Conservation (phyloP, 1,284 basidiomycete genomes). For the Cutaneotrichosporon cutaneum region DNA sequence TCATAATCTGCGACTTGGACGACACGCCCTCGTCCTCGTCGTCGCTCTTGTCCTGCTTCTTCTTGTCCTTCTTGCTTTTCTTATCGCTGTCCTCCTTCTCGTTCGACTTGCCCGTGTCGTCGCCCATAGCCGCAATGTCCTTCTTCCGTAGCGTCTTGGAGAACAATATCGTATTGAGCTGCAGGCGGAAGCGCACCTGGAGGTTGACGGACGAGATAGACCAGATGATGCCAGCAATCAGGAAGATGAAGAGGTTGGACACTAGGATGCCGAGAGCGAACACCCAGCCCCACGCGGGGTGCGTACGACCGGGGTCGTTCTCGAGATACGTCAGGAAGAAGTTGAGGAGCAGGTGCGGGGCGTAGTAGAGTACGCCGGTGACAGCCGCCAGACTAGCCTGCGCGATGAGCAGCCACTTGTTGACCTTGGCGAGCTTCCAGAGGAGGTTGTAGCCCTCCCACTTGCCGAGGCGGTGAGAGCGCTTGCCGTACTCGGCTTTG, state of each 20-base stretch:
- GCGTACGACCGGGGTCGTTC: constrained; percentile 56
- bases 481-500: constrained; percentile 41
- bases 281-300: constrained; percentile 55
- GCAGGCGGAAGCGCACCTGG: constrained; percentile 63
- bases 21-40: constrained; percentile 73
- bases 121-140: constrained; percentile 62
- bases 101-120: constrained; percentile 32
- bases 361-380: constrained; percentile 70
- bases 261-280: constrained; percentile 62
- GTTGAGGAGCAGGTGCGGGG: constrained; percentile 72
- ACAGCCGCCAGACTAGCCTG: constrained; percentile 62
- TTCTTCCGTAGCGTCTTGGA: constrained; percentile 86
- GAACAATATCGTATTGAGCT: constrained; percentile 82
- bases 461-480: constrained; percentile 32
- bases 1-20: constrained; percentile 83
- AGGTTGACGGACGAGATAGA: constrained; percentile 48
- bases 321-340: constrained; percentile 73
- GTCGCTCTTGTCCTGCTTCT: constrained; percentile 39
- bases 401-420: constrained; percentile 42
- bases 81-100: constrained; percentile 41
- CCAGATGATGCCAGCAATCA: constrained; percentile 50
- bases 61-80: constrained; percentile 41
- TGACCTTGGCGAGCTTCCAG: constrained; percentile 48
- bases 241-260: constrained; percentile 62
- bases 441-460: constrained; percentile 50